Evolutionary conservation across 352 stramenopile genomes (phyloP), one percentile per base, ranked within the genome.

Genomic region (Phytophthora meadii): DNA sequence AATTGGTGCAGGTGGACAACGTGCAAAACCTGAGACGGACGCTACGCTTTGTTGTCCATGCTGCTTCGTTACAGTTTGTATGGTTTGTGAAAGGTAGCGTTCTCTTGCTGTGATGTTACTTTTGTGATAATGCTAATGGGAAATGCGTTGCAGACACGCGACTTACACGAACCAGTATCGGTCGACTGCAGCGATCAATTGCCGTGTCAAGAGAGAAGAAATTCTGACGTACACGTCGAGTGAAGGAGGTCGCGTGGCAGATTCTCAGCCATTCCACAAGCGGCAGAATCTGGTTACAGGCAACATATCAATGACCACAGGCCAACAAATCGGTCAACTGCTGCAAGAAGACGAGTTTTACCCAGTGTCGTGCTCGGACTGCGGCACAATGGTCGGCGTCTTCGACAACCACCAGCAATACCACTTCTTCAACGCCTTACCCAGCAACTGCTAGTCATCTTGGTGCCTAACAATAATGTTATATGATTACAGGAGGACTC

Each of bases 381-480:
- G 86, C 53, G 70, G 76, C 44, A 94, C 86, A 2, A 85, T 78
- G 15, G 86, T 92, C 14, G 86, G 82, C 19, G 82, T 92, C 6
- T 90, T 80, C 61, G 84, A 93, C 55, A 68, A 30, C 10, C 47
- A 84, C 11, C 72, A 82, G 65, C 71, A 81, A 39, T 93, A 83
- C 54, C 82, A 93, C 54, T 93, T 93, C 53, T 93, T 93, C 62
- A 93, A 93, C 68, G 73, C 82, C 24, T 71, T 93, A 58, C 84
- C 84, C 14, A 90, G 84, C 55, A 86, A 74, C 46, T 80, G 55
- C 51, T 84, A 82, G 58, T 42, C 41, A 8, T 32, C 9, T 54
- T 22, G 22, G 40, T 39, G 36, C 36, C n/a, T 55, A 34, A 68
- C 36, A 42, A 57, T 36, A 64, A 58, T 56, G 45, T 36, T 68